A percentile compares a stretch with the other conserved stretches of the same genome.
These are phyloP conservation scores for Fraxinus quadrangulata DNA, from an alignment of 257 asterid genomes.

Conservation along the genomic window DNA sequence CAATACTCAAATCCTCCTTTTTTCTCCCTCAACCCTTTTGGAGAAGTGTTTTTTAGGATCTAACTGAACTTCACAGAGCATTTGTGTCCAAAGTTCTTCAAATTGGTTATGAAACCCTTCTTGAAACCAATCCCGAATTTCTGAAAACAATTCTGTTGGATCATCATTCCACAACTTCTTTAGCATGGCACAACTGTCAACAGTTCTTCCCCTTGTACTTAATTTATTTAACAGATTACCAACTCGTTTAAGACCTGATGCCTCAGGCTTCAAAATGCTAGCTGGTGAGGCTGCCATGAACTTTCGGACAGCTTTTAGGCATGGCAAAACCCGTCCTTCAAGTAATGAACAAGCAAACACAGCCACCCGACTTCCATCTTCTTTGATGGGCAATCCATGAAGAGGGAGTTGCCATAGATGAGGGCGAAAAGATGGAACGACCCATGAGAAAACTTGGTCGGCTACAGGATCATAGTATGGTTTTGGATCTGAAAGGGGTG, in stretches of 20 bases:
- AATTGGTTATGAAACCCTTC: conserved; percentile 49
- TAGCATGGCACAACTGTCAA: conserved; percentile 56
- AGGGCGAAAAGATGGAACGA: conserved; percentile 72
- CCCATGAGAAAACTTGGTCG: conserved; percentile 73
- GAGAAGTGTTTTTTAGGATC: conserved; percentile 41
- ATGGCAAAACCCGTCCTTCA: conserved; percentile 74
- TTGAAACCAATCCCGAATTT: conserved; percentile 75
- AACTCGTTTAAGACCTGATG: conserved; percentile 62
- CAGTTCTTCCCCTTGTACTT: conserved; percentile 38
- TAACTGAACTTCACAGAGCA: conserved; percentile 43
- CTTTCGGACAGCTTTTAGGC: conserved; percentile 53
- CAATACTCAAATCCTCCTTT: conserved; percentile 27
- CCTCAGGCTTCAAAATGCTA: conserved; percentile 71
- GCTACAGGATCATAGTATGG: conserved; percentile 59
- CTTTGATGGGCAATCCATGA: conserved; percentile 58
- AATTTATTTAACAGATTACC: conserved; percentile 62
- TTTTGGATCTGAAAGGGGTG: conserved; percentile 71
- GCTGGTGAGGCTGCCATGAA: conserved; percentile 70
- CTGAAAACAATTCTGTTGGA: conserved; percentile 47
- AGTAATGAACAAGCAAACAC: conserved; percentile 68
- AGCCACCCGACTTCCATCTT: conserved; percentile 44
- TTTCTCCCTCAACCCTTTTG: conserved; percentile 35
- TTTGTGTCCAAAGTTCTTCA: conserved; percentile 52
- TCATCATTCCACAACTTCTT: conserved; percentile 56
- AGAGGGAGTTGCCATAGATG: conserved; percentile 76